phyloP scores from a whole-genome alignment of 495 filamentous ascomycete genomes.

The Echria macrotheca region DNA sequence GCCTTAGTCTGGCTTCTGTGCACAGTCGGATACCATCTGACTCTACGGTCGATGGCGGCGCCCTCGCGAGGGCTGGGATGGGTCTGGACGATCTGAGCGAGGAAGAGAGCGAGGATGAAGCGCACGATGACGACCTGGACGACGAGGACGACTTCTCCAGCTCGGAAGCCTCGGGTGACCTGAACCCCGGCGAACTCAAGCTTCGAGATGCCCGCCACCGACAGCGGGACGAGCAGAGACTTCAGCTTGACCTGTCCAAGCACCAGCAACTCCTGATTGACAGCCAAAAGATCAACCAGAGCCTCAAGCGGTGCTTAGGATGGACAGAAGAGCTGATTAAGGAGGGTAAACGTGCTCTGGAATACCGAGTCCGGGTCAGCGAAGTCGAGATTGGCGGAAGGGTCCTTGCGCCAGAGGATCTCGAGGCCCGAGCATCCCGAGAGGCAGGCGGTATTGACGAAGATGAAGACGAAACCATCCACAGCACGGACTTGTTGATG shows the following conservation, averaged over 20 bases:
- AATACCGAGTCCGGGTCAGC: constrained; percentile 66
- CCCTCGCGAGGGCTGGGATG: constrained; percentile 23
- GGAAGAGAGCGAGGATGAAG: constrained; percentile 36
- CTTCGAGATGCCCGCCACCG: constrained; percentile 41
- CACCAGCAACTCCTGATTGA: constrained; percentile 84
- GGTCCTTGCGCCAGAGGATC: constrained; percentile 55
- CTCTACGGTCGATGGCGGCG: constrained; percentile 24
- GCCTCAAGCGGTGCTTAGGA: constrained; percentile 76
- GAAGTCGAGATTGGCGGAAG: constrained; percentile 80
- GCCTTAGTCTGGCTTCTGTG: constrained; percentile 48
- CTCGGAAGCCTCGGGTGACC: constrained; percentile 40
- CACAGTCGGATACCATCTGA: constrained; percentile 22
- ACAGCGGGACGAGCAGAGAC: constrained; percentile 65
- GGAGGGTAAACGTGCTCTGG: constrained; percentile 80
- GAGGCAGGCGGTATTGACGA: constrained; percentile 35
- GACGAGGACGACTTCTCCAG: constrained; percentile 40
- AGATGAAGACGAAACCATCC: constrained; percentile 22
- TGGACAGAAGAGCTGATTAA: constrained; percentile 87
- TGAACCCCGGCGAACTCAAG: constrained; percentile 41
- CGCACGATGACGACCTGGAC: constrained; percentile 28
- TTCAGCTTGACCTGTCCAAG: constrained; percentile 76
- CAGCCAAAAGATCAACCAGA: constrained; percentile 90
- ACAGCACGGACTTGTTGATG: constrained; percentile 20
- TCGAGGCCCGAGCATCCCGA: constrained; percentile 38
- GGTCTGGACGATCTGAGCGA: constrained; percentile 50